These are phyloP conservation scores for Entoloma clypeatum DNA, from an alignment of 1,284 basidiomycete genomes.

Conservation along the genomic window DNA sequence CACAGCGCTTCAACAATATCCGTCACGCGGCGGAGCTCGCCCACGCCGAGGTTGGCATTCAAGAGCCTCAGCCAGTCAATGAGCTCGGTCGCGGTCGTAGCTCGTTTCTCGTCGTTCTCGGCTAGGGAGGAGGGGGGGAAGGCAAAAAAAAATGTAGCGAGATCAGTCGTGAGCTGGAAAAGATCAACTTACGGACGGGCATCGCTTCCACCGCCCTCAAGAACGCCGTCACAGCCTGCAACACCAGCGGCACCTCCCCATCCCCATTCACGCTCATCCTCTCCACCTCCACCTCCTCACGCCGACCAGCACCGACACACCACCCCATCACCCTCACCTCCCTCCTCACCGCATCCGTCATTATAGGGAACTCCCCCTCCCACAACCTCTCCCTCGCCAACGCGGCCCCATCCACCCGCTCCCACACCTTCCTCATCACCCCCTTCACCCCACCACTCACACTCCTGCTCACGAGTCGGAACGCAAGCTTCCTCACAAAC, in stretches of 20 bases:
- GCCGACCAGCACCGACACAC: constrained; percentile 37
- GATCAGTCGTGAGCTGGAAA: no score
- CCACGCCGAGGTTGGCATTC: constrained; percentile 29
- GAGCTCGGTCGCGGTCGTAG: constrained; percentile 45
- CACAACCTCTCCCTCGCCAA: no score
- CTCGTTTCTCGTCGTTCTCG: constrained; percentile 27
- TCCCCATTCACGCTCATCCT: constrained; percentile 10
- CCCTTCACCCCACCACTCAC: constrained; percentile 32
- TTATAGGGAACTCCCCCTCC: no score
- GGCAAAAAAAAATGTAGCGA: not conserved
- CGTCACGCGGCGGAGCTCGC: constrained; percentile 40
- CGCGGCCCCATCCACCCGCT: no score
- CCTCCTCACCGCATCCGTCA: no score
- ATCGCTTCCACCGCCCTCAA: constrained; percentile 39
- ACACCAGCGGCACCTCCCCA: no score
- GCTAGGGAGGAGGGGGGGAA: constrained; percentile 28
- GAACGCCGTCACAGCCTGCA: constrained; percentile 33
- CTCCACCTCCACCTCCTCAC: constrained; percentile 25
- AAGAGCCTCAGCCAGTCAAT: constrained; percentile 57
- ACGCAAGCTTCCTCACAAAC: constrained; percentile 60
- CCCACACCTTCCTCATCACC: constrained; percentile 36
- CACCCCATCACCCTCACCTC: constrained; percentile 38
- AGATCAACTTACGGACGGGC: constrained; percentile 36
- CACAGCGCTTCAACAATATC: constrained; percentile 39
- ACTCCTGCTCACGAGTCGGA: constrained; percentile 55